phyloP scores from a whole-genome alignment of 75 land plant genomes.

The Pinus albicaulis region DNA sequence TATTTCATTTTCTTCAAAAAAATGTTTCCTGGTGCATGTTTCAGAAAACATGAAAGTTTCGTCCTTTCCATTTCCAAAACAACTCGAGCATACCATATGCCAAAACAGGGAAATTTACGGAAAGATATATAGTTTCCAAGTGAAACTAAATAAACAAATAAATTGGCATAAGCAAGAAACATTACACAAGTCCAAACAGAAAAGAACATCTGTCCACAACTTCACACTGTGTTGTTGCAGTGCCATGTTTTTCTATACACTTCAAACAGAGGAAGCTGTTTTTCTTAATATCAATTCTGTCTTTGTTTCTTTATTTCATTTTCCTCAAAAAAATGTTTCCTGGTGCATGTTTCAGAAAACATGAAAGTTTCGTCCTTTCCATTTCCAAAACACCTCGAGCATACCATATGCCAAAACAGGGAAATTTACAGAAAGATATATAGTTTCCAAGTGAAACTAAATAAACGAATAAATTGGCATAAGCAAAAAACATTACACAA shows the following conservation, averaged over 20 bases:
- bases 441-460: no score
- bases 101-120: no score
- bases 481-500: no score
- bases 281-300: background rate
- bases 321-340: background rate
- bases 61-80: no score
- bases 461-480: no score
- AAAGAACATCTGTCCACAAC: background rate
- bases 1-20: background rate
- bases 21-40: background rate
- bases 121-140: no score
- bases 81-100: no score
- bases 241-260: background rate
- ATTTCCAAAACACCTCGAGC: no score
- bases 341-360: background rate
- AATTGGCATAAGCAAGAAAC: background rate
- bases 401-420: no score
- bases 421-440: no score
- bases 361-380: background rate
- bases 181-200: background rate
- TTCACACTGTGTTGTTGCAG: background rate
- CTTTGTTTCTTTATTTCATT: background rate
- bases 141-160: background rate
- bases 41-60: background rate
- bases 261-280: background rate